phyloP scores from a whole-genome alignment of 139 green algal species.

The Medakamo hakoo region DNA sequence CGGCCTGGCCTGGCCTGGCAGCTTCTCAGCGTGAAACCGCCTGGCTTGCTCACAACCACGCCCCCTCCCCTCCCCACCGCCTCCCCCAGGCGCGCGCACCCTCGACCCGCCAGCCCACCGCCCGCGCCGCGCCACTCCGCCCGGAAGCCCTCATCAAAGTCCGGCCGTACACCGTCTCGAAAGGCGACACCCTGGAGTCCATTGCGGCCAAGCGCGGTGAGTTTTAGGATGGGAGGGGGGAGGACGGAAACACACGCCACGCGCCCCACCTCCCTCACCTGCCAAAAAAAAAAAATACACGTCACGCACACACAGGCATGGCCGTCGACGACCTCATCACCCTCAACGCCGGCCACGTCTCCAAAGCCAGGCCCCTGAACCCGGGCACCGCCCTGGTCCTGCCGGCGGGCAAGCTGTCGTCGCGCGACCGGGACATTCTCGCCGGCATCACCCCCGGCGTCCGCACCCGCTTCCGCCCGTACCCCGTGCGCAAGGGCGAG shows the following conservation, averaged over 20 bases:
- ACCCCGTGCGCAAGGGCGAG: constrained; percentile 64
- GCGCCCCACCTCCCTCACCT: no score
- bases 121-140: not conserved
- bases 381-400: constrained; percentile 69
- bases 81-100: not conserved
- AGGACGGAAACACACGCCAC: not conserved
- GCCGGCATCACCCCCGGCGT: constrained; percentile 40
- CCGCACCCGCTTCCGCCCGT: constrained; percentile 32
- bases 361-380: constrained; percentile 17
- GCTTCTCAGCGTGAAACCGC: no score
- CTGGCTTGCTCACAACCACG: not conserved
- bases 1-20: no score
- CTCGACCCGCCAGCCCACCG: not conserved
- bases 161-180: constrained; percentile 72
- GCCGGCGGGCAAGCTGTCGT: constrained; percentile 52
- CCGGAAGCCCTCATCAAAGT: constrained; percentile 12
- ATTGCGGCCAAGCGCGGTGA: constrained; percentile 67
- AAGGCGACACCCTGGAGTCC: constrained; percentile 54
- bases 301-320: constrained; percentile 25
- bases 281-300: not conserved
- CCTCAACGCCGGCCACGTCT: constrained; percentile 31
- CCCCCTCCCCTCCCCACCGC: not conserved
- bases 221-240: not conserved
- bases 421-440: constrained; percentile 65
- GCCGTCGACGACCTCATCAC: constrained; percentile 34